Conservation (phyloP, 2,329 filamentous ascomycete genomes). For the Kalaharituber pfeilii region DNA sequence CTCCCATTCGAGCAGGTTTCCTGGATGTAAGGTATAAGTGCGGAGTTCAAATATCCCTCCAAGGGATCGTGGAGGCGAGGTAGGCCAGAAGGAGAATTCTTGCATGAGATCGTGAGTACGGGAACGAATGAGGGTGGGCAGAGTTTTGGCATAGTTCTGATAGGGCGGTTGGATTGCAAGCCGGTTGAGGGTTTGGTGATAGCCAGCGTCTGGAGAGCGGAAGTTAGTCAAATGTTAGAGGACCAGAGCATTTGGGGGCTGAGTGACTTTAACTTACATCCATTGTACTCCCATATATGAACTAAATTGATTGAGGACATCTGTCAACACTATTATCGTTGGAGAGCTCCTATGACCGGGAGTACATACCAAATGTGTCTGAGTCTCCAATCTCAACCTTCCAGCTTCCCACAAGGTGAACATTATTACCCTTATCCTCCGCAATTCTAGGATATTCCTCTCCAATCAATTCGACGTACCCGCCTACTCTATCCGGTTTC, state of each 20-base stretch:
- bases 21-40: constrained; percentile 89
- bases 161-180: constrained; percentile 75
- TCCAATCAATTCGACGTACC: constrained; percentile 80
- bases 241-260: background rate
- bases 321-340: constrained; percentile 2
- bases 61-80: constrained; percentile 70
- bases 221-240: background rate
- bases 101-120: constrained; percentile 94
- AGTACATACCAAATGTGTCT: constrained; percentile 69
- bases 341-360: background rate
- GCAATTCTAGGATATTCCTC: constrained; percentile 88
- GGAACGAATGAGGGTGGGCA: constrained; percentile 65
- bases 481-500: constrained; percentile 85
- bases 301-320: constrained; percentile 39
- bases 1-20: constrained; percentile 95
- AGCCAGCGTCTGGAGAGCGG: constrained; percentile 37
- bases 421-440: constrained; percentile 67
- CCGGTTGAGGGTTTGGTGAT: constrained; percentile 75
- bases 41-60: constrained; percentile 91
- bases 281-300: constrained; percentile 98
- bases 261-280: constrained; percentile 44
- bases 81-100: constrained; percentile 99
- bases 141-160: constrained; percentile 62
- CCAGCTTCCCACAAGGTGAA: constrained; percentile 95
- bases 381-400: constrained; percentile 93